Evolutionary conservation across 176 grass and related monocot species (phyloP), one percentile per base, ranked within the genome.

Genomic region (Juncus inflexus): DNA sequence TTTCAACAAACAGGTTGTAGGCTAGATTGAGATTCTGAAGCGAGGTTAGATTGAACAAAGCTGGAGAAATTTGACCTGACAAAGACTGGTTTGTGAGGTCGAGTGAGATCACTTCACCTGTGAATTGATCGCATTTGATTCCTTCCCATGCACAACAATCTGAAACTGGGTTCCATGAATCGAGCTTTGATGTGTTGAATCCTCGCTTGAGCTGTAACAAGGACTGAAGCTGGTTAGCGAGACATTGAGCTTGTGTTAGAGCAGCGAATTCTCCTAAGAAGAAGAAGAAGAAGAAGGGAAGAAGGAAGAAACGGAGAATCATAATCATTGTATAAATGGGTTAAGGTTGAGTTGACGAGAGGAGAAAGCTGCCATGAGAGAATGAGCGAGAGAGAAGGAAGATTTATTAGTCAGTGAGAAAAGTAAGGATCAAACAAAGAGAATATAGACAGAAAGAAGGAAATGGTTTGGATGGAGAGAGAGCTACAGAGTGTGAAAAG

Each of bases 141-240:
- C 84, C 65, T 6, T 79, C 64, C 84, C 84, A 87, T 1, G 2
- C 36, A 70, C 79, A 87, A 66, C 84, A 87, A 52, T 83, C 66
- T 39, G 79, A 66, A 11, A 5, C 19, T 0, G 45, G 7, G 14
- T 62, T 66, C 79, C 84, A 87, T 1, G 74, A 72, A 0, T 40
- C 8, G 15, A 79, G 79, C 16, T 47, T 47, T 10, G 55, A 40
- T 28, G 41, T 12, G 5, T 5, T n/a, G 70, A 87, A 87, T 12
- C 75, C 67, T 10, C 11, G 12, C 66, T 76, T 87, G 38, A 87
- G 64, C 14, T 60, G 54, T 2, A 82, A 50, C 59, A 87, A 72
- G 5, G 79, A 37, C 7, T 19, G 2, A 5, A 63, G 54, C 41
- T 87, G 75, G 11, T 87, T 79, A 50, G 58, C 15, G 19, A 50